Base-by-base conservation (phyloP, 139 green algal genomes). In the Zygnema circumcarinatum region DNA sequence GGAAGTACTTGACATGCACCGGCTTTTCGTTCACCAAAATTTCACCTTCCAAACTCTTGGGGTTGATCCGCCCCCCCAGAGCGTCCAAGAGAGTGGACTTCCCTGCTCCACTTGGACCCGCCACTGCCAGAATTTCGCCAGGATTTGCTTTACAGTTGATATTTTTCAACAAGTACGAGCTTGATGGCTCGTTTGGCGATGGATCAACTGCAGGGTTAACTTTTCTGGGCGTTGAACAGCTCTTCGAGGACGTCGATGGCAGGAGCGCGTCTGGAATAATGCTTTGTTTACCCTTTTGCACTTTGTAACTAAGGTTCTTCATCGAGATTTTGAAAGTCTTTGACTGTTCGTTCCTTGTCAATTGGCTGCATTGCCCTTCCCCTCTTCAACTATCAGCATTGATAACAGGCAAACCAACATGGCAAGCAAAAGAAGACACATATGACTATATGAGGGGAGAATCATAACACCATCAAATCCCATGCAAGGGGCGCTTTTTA, bases 11-110 rank as follows among this genome's bases (percentile, higher is more conserved):
- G 87, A 41, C 2, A 29, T 89, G 52, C 47, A 90, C 67, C n/a
- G 21, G 53, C 67, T 29, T 35, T 33, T 79, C 85, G 38, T 90
- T 90, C n/a, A 87, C 36, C 20, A 89, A 68, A 29, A 90, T 88
- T 1, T 3, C n/a, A 35, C 85, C 85, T 54, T 87, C 1, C 41
- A 88, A 73, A 1, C 83, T 83, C 25, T 32, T 68, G 0, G 20
- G 11, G 22, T 73, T 33, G 62, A 92, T 83, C 33, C 82, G 78
- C 22, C 89, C 89, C 2, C 80, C 89, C 3, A 92, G 36, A 11
- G 81, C 90, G 69, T 92, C 92, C 56, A 92, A 56, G n/a, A 92
- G 38, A 33, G 76, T 88, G 32, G 89, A 90, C 82, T 92, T 92
- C 11, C 89, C 89, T 21, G 80, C 74, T 7, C 89, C 89, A 25